These are phyloP conservation scores for Wickerhamomyces chaumierensis DNA, from an alignment of 805 yeast species.

Conservation along the genomic window DNA sequence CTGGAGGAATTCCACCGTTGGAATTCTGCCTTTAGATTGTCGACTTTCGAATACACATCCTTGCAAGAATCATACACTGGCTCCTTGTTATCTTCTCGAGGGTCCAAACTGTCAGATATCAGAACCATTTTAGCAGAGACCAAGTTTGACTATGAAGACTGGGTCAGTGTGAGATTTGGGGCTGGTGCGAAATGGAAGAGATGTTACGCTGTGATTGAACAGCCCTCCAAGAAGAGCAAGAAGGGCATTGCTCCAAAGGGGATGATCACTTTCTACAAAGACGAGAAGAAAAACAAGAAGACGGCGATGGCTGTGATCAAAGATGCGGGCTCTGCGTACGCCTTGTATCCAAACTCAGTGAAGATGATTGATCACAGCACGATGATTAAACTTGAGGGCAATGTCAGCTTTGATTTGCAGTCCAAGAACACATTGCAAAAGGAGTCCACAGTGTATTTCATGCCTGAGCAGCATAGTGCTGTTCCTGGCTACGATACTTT, in stretches of 20 bases:
- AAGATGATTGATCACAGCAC: conserved; percentile 77
- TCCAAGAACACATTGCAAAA: conserved; percentile 33
- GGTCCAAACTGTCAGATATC: conserved; percentile 78
- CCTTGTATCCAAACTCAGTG: conserved; percentile 85
- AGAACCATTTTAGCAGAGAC: conserved; percentile 76
- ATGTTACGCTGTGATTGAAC: conserved; percentile 83
- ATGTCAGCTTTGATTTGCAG: conserved; percentile 51
- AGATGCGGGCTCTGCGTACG: conserved; percentile 62
- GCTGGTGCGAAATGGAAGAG: conserved; percentile 97
- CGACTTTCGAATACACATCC: conserved; percentile 69
- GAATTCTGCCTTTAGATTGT: conserved; percentile 74
- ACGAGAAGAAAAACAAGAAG: conserved; percentile 63
- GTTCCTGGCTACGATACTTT: conserved; percentile 79
- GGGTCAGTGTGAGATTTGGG: conserved; percentile 93
- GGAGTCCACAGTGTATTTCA: conserved; percentile 57
- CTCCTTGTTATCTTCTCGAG: conserved; percentile 84
- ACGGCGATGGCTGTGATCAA: conserved; percentile 71
- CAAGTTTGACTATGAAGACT: conserved; percentile 79
- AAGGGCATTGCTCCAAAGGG: conserved; percentile 29
- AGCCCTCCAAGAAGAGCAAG: conserved; percentile 39
- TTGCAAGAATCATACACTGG: conserved; percentile 96
- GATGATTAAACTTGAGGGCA: conserved; percentile 81
- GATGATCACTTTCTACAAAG: conserved; percentile 54
- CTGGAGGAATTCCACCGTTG: conserved; percentile 56
- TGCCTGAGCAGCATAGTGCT: conserved; percentile 79